These are phyloP conservation scores for Reutealis trisperma DNA, from an alignment of 345 rosid species.

Conservation along the genomic window DNA sequence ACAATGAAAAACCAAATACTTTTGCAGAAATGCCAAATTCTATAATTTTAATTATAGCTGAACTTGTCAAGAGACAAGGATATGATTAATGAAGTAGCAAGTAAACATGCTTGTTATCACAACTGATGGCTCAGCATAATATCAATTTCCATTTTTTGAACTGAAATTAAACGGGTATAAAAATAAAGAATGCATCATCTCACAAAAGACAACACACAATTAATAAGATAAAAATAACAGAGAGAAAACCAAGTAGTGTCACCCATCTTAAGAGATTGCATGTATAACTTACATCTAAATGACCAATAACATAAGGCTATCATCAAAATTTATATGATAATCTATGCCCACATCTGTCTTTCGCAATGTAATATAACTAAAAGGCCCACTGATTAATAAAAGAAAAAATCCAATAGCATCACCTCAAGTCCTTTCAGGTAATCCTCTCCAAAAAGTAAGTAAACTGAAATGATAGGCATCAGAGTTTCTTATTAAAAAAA, in stretches of 20 bases:
- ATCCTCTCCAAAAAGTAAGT: background rate
- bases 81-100: background rate
- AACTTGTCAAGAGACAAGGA: background rate
- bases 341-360: background rate
- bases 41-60: background rate
- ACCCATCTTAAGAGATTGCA: background rate
- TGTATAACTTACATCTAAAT: background rate
- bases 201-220: no score
- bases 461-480: slow-evolving; percentile 7
- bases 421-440: no score
- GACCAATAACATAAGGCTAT: background rate
- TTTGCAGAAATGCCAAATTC: background rate
- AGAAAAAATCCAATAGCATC: no score
- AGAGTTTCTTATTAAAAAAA: background rate
- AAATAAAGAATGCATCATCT: no score
- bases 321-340: background rate
- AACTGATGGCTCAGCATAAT: background rate
- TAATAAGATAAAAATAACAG: background rate
- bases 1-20: background rate
- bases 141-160: background rate
- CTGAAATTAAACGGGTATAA: background rate
- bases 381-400: no score
- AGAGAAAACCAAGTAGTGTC: background rate
- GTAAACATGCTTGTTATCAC: background rate
- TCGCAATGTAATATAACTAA: no score